Percentiles rank a stretch among this genome's conserved stretches.
Evolutionary conservation across 2,329 filamentous ascomycete species (phyloP).

Genomic region (Penicillium sp.): DNA sequence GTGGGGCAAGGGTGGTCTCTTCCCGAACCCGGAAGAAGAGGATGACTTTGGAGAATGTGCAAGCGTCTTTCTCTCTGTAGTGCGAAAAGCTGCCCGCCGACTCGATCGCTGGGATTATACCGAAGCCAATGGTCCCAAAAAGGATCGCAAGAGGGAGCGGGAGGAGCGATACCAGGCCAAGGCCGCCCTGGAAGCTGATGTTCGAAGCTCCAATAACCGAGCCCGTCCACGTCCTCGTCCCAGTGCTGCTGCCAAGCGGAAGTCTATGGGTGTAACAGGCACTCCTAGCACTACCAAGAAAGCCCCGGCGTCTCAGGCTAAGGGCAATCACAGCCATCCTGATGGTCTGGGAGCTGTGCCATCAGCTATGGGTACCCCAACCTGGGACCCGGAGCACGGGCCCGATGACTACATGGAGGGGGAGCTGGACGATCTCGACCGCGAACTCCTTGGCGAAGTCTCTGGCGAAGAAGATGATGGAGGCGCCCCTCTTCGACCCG

Average conservation of each 20-base stretch:
- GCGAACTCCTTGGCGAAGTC: conserved; percentile 37
- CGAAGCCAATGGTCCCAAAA: conserved; percentile 38
- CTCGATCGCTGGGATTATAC: conserved; percentile 49
- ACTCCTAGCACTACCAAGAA: conserved; percentile 23
- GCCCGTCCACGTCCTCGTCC: conserved; percentile 20
- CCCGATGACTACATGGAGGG: conserved; percentile 31
- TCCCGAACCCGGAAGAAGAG: conserved; percentile 42
- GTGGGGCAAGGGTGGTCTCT: conserved; percentile 45
- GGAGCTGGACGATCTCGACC: conserved; percentile 40
- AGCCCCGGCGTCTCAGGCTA: conserved; percentile 23
- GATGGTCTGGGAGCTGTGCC: conserved; percentile 16
- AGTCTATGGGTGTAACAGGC: conserved; percentile 23
- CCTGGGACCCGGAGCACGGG: conserved; percentile 23
- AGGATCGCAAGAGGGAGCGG: conserved; percentile 37
- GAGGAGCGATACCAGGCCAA: conserved; percentile 39
- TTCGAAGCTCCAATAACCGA: conserved; percentile 20
- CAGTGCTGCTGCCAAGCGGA: conserved; percentile 30
- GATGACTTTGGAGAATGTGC: conserved; percentile 51
- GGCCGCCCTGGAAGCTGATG: conserved; percentile 22
- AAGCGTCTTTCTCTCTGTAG: conserved; percentile 44
- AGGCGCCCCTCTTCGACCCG: conserved; percentile 18
- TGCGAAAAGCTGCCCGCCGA: conserved; percentile 43
- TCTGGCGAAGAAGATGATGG: conserved; percentile 36
- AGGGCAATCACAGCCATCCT: conserved; percentile 25
- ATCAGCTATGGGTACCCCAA: conserved; percentile 23